These are phyloP conservation scores for Eutrema japonicum DNA, from an alignment of 345 rosid species.

Conservation along the genomic window DNA sequence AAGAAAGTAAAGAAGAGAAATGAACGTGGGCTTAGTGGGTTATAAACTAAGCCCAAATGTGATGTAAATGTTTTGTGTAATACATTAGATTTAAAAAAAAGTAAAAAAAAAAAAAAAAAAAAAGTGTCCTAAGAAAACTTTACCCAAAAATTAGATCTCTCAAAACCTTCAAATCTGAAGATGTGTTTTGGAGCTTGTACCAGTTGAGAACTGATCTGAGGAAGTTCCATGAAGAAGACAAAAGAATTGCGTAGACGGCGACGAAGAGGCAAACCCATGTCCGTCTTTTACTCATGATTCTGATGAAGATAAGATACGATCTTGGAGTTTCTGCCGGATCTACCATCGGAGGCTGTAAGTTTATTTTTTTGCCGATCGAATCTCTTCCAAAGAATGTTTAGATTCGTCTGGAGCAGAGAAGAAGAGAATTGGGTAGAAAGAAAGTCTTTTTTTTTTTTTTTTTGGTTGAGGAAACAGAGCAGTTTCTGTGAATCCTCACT, in stretches of 20 bases:
- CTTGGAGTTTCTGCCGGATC: constrained; percentile 10
- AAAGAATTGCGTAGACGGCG: constrained; percentile 60
- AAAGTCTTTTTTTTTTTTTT: neutral
- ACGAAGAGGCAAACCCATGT: constrained; percentile 81
- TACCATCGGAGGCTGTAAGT: neutral
- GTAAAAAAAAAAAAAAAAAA: no score
- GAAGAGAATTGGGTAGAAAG: neutral
- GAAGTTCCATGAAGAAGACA: constrained; percentile 66
- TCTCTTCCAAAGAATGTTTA: neutral
- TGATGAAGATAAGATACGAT: constrained; percentile 52
- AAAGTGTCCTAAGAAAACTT: no score
- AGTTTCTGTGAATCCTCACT: constrained; percentile 10
- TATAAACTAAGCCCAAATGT: no score
- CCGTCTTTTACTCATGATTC: constrained; percentile 77
- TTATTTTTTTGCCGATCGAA: neutral
- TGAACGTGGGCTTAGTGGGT: no score
- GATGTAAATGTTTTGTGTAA: no score
- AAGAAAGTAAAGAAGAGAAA: no score
- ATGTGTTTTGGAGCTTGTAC: constrained; percentile 48
- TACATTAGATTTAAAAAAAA: no score
- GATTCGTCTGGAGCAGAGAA: neutral
- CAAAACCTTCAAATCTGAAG: no score
- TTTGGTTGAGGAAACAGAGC: neutral
- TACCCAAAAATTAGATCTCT: no score
- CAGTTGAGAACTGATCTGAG: constrained; percentile 69